phyloP scores from a whole-genome alignment of 768 basidiomycete species.

The Xerocomellus amylosporus region DNA sequence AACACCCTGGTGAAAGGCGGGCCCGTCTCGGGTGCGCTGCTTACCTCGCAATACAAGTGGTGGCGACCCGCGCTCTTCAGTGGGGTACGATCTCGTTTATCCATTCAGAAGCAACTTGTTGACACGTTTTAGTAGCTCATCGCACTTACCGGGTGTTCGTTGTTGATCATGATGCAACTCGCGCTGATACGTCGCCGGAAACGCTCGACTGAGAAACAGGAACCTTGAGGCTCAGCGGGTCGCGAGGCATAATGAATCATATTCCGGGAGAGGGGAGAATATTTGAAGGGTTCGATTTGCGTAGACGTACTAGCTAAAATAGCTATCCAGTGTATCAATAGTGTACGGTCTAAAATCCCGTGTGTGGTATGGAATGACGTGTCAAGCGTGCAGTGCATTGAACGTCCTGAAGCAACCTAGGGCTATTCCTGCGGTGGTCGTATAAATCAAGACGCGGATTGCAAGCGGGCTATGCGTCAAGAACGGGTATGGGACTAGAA shows the following conservation, averaged over 20 bases:
- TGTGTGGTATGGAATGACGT: neutral
- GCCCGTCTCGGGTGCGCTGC: slow-evolving; percentile 57
- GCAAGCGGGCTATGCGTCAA: slow-evolving; percentile 56
- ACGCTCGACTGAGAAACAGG: neutral
- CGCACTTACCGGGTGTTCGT: neutral
- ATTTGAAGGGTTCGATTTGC: neutral
- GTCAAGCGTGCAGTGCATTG: slow-evolving; percentile 52
- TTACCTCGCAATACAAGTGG: slow-evolving; percentile 52
- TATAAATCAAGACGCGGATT: slow-evolving; percentile 60
- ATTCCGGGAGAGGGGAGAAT: neutral
- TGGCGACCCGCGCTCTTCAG: slow-evolving; percentile 52
- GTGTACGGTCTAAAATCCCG: neutral
- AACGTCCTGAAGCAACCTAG: slow-evolving; percentile 54
- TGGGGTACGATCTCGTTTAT: slow-evolving; percentile 32
- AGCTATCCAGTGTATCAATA: neutral
- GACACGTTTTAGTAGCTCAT: slow-evolving; percentile 7
- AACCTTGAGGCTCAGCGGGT: neutral
- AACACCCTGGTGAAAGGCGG: slow-evolving; percentile 35
- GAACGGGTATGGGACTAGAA: slow-evolving; percentile 80
- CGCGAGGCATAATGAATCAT: neutral
- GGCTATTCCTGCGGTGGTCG: slow-evolving; percentile 47
- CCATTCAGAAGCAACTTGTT: neutral
- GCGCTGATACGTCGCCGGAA: slow-evolving; percentile 1
- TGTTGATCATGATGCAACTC: slow-evolving; percentile 10
- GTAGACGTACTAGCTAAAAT: neutral